Percentiles rank a stretch among this genome's conserved stretches.
phyloP scores from a whole-genome alignment of 202 grass and related monocot species.

The Alloteropsis angusta region DNA sequence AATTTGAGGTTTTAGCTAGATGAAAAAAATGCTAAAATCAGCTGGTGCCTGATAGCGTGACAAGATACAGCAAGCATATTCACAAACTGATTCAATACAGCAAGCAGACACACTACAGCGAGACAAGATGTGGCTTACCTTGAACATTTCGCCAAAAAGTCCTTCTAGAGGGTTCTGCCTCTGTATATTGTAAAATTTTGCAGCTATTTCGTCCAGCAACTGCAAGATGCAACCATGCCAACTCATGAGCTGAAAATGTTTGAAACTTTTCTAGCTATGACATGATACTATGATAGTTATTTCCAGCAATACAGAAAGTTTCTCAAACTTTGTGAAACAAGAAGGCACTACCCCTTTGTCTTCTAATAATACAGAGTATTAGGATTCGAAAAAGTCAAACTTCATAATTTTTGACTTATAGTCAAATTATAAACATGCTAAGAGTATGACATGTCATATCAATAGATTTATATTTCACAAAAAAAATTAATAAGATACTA shows the following conservation, averaged over 20 bases:
- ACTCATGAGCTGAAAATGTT: constrained; percentile 1
- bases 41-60: neutral
- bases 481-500: neutral
- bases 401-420: neutral
- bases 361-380: neutral
- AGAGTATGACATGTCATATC: neutral
- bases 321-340: neutral
- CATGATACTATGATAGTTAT: neutral
- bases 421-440: neutral
- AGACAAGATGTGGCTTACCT: constrained; percentile 35
- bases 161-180: constrained; percentile 74
- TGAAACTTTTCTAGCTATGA: neutral
- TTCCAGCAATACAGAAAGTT: neutral
- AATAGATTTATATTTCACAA: neutral
- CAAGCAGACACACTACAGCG: neutral
- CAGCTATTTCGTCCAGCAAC: constrained; percentile 91
- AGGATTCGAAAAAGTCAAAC: neutral
- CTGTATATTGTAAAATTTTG: constrained; percentile 67
- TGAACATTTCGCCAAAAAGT: constrained; percentile 92
- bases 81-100: too few species aligned
- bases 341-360: neutral
- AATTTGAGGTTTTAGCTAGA: neutral
- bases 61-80: too few species aligned
- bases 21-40: neutral
- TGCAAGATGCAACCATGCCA: constrained; percentile 32